These are phyloP conservation scores for Sclerotinia trifoliorum DNA, from an alignment of 2,329 filamentous ascomycete genomes.

Conservation along the genomic window DNA sequence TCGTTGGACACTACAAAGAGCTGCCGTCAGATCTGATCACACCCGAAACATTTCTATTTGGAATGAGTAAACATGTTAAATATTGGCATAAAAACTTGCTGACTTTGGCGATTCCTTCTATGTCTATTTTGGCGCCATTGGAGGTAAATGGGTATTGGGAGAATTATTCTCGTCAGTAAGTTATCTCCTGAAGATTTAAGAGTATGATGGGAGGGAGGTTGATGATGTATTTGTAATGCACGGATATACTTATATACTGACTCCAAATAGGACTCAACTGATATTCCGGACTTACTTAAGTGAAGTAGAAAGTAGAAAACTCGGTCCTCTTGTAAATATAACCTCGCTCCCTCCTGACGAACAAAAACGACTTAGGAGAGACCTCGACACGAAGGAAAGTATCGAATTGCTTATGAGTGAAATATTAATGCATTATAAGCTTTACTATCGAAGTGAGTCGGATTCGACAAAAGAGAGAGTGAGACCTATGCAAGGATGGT, in stretches of 20 bases:
- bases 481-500: conserved; percentile 10
- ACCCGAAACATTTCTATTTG: neutral
- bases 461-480: neutral
- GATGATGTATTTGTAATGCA: neutral
- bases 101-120: neutral
- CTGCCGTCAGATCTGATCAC: neutral
- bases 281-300: neutral
- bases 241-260: neutral
- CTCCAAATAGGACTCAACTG: neutral
- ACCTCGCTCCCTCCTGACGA: neutral
- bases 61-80: neutral
- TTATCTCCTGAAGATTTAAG: neutral
- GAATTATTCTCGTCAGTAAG: neutral
- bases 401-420: conserved; percentile 3
- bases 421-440: neutral
- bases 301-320: neutral
- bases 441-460: neutral
- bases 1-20: neutral
- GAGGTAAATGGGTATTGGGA: conserved; percentile 10
- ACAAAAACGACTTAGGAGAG: neutral
- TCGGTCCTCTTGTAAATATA: neutral
- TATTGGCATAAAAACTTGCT: neutral
- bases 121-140: neutral
- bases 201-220: too few species aligned
- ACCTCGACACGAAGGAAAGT: neutral